Base-by-base conservation (phyloP, 805 yeast genomes). In the Nakazawaea peltata region DNA sequence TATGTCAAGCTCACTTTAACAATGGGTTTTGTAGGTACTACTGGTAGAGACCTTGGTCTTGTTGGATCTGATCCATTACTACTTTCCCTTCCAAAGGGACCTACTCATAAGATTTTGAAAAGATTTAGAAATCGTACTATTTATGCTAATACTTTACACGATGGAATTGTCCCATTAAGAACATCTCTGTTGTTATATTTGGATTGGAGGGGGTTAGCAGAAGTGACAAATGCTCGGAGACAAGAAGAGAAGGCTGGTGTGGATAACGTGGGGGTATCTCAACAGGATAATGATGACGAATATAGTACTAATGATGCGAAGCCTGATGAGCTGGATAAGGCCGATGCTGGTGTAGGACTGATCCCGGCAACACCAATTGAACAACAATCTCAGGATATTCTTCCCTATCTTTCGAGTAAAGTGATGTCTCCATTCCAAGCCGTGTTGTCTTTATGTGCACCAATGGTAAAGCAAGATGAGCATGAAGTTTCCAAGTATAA, bases 101-200 rank as follows among this genome's bases (percentile, higher is more conserved):
- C 88, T 2, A 80, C 90, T 0, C 77, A 80, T 41, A 58, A 57
- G 24, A 65, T 81, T 0, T 65, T 90, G 40, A 70, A 72, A 39
- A 56, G 58, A 39, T 90, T 92, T 57, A 53, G 65, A 28, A 61
- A 81, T 41, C 65, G 97, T 42, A 86, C 96, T 0, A 61, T 82
- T 0, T 92, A 92, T 55, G 96, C 97, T 0, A 92, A 92, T 57
- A 79, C 83, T 0, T 66, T 84, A 14, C 80, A 92, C 55, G 98
- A 92, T 59, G 98, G 98, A 2, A 87, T 92, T 35, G 98, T 92
- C 2, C 97, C 98, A 0, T 61, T 92, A 46, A 63, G 97, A 34
- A 92, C 98, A 0, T 77, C 95, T 0, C 86, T 97, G 0, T 59
- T 90, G 35, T 56, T 90, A 19, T 90, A 81, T 49, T 56, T 92